Evolutionary conservation across 2,329 filamentous ascomycete genomes (phyloP), one percentile per base, ranked within the genome.

Genomic region (Fusarium devonianum): DNA sequence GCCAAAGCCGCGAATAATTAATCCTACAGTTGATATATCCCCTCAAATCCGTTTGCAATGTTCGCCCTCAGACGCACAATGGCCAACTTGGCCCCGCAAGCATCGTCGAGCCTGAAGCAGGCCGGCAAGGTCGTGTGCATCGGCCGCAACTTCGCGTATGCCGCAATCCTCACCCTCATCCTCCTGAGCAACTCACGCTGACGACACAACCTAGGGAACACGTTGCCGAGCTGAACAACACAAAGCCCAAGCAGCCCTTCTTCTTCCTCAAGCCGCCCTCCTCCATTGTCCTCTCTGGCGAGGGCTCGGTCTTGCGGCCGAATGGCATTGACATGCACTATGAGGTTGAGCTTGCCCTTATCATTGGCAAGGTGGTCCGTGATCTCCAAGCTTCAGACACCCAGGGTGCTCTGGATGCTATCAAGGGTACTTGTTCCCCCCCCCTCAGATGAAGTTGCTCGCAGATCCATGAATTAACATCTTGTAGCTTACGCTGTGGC

Each of bases 221-320:
- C 75, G 88, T 97, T 69, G 84, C 88, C 58, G 94, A 99, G 78
- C 83, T 99, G 63, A 92, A 92, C 74, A 96, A 88, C 73, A 80
- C 82, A 53, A 85, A 86, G 60, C 94, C 94, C 39, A 95, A 94
- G 73, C 92, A 97, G 74, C 94, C 94, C 18, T 97, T 99, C 78
- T 99, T 97, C 86, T 99, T 99, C 82, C 84, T 97, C 64, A 99
- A 99, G 81, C 94, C 94, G 2, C 77, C 92, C 1, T 90, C 89
- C 29, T 90, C 92, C 4, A 90, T 99, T 63, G 82, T 97, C 4
- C 80, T 89, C 16, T 91, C 91, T 0, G 83, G 84, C 19, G 82
- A 85, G 47, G 92, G 92, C 1, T 87, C 92, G 3, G 85, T 96
- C 36, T 81, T 96, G 62, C 84, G 88, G 33, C 94, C 94, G 32